Base-by-base conservation (phyloP, 169 alveolate genomes). In the Besnoitia besnoiti region DNA sequence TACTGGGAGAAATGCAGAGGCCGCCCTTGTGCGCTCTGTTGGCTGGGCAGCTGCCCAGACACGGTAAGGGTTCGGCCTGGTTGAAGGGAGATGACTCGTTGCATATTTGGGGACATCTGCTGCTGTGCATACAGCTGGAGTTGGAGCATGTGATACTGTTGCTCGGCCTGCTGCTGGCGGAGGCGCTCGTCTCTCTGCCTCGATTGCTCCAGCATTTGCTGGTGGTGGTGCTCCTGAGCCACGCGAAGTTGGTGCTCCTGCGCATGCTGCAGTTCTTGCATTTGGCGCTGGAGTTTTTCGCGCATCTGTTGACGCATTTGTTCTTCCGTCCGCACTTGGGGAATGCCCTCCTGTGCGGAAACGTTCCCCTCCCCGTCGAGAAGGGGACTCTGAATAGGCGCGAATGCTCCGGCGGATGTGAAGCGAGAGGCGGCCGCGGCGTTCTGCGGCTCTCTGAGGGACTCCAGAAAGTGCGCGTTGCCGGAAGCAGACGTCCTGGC, bases 121-220 rank as follows among this genome's bases (percentile, higher is more conserved):
- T 55, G 12, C 30, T 55, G 67, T n/a, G 67, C 30, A 55, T 8
- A 19, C 5, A 55, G 5, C 24, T 55, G 67, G 12, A 19, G 67
- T 16, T 55, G 67, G 33, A 55, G n/a, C 67, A 16, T 55, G 33
- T 55, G 67, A 55, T 21, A 21, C 30, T 19, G 12, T 55, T 55
- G 67, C 67, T 55, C 67, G 33, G 67, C 67, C 67, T 55, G 67
- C 67, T 55, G 67, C n/a, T 10, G n/a, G n/a, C n/a, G 67, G 67
- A 19, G 33, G n/a, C 24, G n/a, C 30, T 55, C 24, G 33, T 55
- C 3, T 55, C 27, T 5, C 67, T 1, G 30, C 5, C 30, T 3
- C 67, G 30, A 21, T 3, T 55, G 67, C 67, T 55, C n/a, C 67
- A 55, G 3, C 30, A 55, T 10, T 49, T 49, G 7, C 30, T 55